A percentile compares a stretch with the other conserved stretches of the same genome.
Conservation (phyloP, 352 stramenopile genomes). For the Phytopythium sindhum region DNA sequence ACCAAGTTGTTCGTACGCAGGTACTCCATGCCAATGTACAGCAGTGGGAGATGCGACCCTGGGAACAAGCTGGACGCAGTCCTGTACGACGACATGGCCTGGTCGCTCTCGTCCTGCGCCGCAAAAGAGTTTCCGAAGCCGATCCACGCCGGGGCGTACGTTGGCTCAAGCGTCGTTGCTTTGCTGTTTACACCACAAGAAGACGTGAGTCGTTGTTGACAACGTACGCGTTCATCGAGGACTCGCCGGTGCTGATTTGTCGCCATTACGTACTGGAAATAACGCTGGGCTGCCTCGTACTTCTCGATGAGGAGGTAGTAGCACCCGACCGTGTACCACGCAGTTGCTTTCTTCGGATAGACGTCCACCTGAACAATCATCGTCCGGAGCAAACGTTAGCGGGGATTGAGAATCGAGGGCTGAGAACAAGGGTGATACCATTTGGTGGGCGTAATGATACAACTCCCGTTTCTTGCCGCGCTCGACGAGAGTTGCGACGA, state of each 20-base stretch:
- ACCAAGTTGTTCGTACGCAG: conserved; percentile 96
- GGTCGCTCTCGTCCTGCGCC: conserved; percentile 96
- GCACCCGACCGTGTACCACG: conserved; percentile 96
- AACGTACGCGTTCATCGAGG: not conserved
- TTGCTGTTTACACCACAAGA: conserved; percentile 42
- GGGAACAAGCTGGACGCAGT: conserved; percentile 93
- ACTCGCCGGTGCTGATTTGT: not conserved
- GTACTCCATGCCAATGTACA: conserved; percentile 99
- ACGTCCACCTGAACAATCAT: conserved; percentile 76
- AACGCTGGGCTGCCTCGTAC: conserved; percentile 93
- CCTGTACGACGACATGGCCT: conserved; percentile 96
- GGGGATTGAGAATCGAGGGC: not conserved
- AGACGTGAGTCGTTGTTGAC: not conserved
- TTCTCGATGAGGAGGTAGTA: conserved; percentile 96
- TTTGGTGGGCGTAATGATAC: conserved; percentile 94
- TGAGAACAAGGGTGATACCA: conserved; percentile 39
- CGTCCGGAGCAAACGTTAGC: not conserved
- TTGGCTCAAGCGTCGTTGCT: conserved; percentile 89
- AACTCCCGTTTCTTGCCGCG: conserved; percentile 92
- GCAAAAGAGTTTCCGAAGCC: conserved; percentile 96
- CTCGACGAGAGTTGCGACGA: conserved; percentile 89
- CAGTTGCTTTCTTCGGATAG: conserved; percentile 89
- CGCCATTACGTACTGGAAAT: conserved; percentile 87
- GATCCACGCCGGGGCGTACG: conserved; percentile 96
- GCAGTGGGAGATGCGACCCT: conserved; percentile 89